A percentile compares a stretch with the other conserved stretches of the same genome.
These are phyloP conservation scores for Penicillium paxilli DNA, from an alignment of 495 filamentous ascomycete genomes.

Conservation along the genomic window DNA sequence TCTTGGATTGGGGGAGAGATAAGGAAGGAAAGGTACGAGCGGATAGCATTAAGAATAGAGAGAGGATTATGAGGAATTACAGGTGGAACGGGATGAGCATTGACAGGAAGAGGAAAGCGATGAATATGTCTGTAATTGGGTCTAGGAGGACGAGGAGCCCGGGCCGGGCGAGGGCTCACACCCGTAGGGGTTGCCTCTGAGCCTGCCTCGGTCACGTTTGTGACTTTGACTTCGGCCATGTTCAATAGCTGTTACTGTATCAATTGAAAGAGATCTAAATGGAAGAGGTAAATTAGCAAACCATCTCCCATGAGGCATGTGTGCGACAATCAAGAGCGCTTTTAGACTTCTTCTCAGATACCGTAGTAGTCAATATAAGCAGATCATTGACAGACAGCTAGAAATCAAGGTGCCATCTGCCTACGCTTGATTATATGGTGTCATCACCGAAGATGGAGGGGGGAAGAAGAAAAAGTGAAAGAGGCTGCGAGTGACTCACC, in stretches of 20 bases:
- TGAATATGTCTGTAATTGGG: conserved; percentile 73
- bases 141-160: conserved; percentile 51
- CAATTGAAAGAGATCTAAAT: conserved; percentile 4
- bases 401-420: conserved; percentile 68
- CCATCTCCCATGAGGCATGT: conserved; percentile 10
- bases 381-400: conserved; percentile 72
- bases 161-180: conserved; percentile 22
- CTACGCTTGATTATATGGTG: conserved; percentile 45
- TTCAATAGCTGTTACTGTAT: conserved; percentile 16
- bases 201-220: conserved; percentile 15
- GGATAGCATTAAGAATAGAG: conserved; percentile 76
- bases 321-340: conserved; percentile 6
- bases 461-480: background rate
- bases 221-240: conserved; percentile 16
- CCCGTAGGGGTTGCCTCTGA: conserved; percentile 8
- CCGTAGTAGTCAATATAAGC: conserved; percentile 90
- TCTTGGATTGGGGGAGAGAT: conserved; percentile 70
- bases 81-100: conserved; percentile 75
- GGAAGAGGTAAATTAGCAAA: conserved; percentile 24
- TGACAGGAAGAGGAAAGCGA: conserved; percentile 74
- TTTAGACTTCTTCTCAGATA: conserved; percentile 75
- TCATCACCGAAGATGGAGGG: conserved; percentile 44
- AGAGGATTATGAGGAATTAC: conserved; percentile 92
- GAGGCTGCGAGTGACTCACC: conserved; percentile 17
- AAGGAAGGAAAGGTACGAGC: conserved; percentile 71